Conservation (phyloP, 306 rosid species). For the Styphnolobium japonicum region DNA sequence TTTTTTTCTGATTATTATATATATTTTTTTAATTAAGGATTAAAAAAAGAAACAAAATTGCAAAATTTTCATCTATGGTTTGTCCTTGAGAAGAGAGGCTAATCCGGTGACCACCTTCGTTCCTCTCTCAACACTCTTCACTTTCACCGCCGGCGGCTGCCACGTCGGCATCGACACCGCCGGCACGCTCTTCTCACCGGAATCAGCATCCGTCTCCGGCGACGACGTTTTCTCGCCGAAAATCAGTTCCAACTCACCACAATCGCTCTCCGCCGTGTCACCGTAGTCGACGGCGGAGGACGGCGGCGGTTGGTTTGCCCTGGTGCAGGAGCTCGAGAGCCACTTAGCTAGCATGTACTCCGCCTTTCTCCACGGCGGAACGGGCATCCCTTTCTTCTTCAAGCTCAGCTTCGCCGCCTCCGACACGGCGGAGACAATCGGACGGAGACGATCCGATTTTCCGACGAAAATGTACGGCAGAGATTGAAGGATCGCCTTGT, state of each 20-base stretch:
- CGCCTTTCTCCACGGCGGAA: constrained; percentile 96
- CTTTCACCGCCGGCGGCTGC: constrained; percentile 88
- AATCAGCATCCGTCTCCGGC: not conserved
- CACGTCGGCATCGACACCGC: constrained; percentile 38
- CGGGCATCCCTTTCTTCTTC: constrained; percentile 96
- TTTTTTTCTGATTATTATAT: constrained; percentile 12
- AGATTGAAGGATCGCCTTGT: constrained; percentile 74
- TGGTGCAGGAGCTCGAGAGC: constrained; percentile 65
- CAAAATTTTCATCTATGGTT: constrained; percentile 54
- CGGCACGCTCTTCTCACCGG: constrained; percentile 11
- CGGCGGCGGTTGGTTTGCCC: constrained; percentile 29
- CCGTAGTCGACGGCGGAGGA: constrained; percentile 5
- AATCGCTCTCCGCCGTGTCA: constrained; percentile 39
- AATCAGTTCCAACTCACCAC: constrained; percentile 70
- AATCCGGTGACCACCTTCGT: constrained; percentile 83
- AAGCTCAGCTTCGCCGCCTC: constrained; percentile 86
- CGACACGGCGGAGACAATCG: constrained; percentile 67
- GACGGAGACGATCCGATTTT: constrained; percentile 74
- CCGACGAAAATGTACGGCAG: constrained; percentile 89
- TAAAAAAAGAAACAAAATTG: not conserved
- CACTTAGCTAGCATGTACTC: constrained; percentile 93
- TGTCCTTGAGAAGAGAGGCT: constrained; percentile 82
- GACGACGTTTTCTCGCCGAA: constrained; percentile 54
- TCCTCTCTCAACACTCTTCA: constrained; percentile 75
- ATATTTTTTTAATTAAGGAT: constrained; percentile 22